Evolutionary conservation across 2,329 filamentous ascomycete species (phyloP), one percentile per base, ranked within the genome.

Genomic region (Curvularia lunata): DNA sequence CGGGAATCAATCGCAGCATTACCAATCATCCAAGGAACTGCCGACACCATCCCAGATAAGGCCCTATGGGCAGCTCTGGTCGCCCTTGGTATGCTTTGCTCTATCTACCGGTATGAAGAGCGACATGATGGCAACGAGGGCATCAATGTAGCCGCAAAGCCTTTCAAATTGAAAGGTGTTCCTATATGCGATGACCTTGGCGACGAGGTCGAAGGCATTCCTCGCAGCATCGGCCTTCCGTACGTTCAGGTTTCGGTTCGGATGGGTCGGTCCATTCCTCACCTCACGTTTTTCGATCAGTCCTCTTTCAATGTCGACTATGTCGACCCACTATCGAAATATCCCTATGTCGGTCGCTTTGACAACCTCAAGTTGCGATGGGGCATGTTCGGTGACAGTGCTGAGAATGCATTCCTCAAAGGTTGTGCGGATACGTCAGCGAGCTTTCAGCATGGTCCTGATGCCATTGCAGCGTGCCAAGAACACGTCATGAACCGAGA

Each of bases 41-140:
- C 79, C 42, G 80, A 84, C 25, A 68, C 81, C 4, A 82, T 85
- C 19, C 82, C 83, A 0, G 82, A 84, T 55, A 73, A 76, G 51
- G 83, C 83, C 0, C 70, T 85, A 1, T 85, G 83, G 83, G 83
- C 81, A 2, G 83, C 82, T 0, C 65, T 84, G 1, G 82, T 85
- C 0, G 78, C 81, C 0, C 71, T 85, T 0, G 83, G 83, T 0
- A 83, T 85, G 78, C 70, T 85, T 1, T 84, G 82, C 63, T 83
- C 81, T 2, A 83, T 85, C 48, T 85, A 84, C 59, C 73, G 83
- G 13, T 85, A 83, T 51, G 82, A 85, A 58, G 81, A 82, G 37
- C 81, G 81, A 60, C 78, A 84, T 59, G 81, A 85, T 63, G 83
- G 82, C 0, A 81, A 79, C 48, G 81, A 85, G 21, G 83, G 82